These are phyloP conservation scores for Solanum etuberosum DNA, from an alignment of 257 asterid species.

Conservation along the genomic window DNA sequence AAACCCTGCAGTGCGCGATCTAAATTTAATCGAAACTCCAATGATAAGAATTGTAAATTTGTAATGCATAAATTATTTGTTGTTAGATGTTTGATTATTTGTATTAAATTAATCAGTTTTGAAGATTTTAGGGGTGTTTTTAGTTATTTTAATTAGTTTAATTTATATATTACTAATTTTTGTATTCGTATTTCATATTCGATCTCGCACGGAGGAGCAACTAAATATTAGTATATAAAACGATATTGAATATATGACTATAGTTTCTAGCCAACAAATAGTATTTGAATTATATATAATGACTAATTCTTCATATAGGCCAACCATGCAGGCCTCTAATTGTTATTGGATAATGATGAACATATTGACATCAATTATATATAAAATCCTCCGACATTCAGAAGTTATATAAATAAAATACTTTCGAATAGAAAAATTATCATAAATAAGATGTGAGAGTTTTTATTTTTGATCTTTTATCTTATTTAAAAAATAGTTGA, in stretches of 20 bases:
- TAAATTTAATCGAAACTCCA: too few relatives aligned
- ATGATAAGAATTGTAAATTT: not conserved
- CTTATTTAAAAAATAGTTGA: too few relatives aligned
- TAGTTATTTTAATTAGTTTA: not conserved
- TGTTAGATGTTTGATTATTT: not conserved
- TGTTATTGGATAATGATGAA: not conserved
- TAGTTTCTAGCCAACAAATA: not conserved
- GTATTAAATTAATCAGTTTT: not conserved
- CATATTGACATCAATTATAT: not conserved
- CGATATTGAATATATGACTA: not conserved
- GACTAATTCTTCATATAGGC: not conserved
- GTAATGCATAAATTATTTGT: not conserved
- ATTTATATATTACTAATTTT: not conserved
- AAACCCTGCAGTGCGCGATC: too few relatives aligned
- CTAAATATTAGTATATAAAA: not conserved
- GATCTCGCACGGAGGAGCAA: not conserved
- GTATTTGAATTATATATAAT: not conserved
- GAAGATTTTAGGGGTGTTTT: not conserved
- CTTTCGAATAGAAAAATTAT: not conserved
- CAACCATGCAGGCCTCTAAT: not conserved
- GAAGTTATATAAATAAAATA: not conserved
- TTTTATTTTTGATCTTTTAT: not conserved
- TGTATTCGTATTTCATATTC: not conserved
- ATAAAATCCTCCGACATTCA: not conserved
- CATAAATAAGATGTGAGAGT: not conserved